phyloP scores from a whole-genome alignment of 768 basidiomycete genomes.

The Podaxis sp. region DNA sequence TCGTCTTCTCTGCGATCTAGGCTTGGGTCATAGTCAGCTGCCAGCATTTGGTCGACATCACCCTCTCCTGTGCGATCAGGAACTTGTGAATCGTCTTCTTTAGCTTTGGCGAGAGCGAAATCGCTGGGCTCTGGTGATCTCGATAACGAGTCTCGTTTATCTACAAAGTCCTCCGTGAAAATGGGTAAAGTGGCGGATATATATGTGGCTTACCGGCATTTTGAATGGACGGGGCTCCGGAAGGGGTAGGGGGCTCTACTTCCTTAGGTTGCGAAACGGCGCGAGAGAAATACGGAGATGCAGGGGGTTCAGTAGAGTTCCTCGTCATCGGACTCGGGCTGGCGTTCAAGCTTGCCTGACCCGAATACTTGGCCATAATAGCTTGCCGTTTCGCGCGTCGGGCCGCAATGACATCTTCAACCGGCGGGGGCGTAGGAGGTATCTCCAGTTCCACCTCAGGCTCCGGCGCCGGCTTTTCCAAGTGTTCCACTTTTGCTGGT shows the following conservation, averaged over 20 bases:
- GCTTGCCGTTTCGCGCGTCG: conserved; percentile 71
- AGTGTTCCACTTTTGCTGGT: conserved; percentile 10
- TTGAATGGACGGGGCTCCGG: background rate
- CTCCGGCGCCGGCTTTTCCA: background rate
- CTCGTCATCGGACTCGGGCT: conserved; percentile 60
- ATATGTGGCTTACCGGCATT: background rate
- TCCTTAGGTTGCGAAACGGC: conserved; percentile 34
- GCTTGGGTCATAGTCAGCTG: conserved; percentile 85
- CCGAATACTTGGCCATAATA: conserved; percentile 73
- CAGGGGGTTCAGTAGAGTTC: conserved; percentile 66
- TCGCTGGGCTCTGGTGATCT: conserved; percentile 52
- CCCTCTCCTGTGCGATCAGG: conserved; percentile 34
- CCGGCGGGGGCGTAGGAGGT: conserved; percentile 25
- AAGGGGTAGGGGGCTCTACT: background rate
- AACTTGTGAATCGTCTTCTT: conserved; percentile 44
- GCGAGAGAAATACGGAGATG: conserved; percentile 43
- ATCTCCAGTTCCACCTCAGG: conserved; percentile 15
- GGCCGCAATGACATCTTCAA: conserved; percentile 63
- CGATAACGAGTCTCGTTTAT: conserved; percentile 50
- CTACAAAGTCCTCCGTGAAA: conserved; percentile 22
- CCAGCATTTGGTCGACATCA: conserved; percentile 69
- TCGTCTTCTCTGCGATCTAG: conserved; percentile 84
- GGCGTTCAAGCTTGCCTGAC: conserved; percentile 40
- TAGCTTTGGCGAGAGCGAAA: conserved; percentile 69
- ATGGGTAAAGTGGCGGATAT: background rate